These are phyloP conservation scores for Effrenium voratum DNA, from an alignment of 73 alveolate species.

Conservation along the genomic window DNA sequence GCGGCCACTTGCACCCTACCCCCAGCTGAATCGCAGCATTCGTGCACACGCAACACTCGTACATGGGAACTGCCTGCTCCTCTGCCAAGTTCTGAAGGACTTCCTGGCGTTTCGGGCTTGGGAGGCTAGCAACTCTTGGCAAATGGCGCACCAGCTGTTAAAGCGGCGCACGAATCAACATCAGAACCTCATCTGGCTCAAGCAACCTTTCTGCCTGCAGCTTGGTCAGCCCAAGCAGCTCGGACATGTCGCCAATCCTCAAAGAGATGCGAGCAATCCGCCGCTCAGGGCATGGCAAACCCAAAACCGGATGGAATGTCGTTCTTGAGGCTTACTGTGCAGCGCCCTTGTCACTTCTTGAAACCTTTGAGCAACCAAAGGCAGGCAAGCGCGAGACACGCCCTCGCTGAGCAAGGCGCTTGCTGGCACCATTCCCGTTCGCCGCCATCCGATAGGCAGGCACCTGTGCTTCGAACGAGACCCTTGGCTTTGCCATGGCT, in stretches of 20 bases:
- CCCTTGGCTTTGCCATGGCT: too few species aligned
- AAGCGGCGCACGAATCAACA: too few species aligned
- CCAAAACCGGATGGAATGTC: neutral
- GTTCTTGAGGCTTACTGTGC: neutral
- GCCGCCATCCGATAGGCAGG: conserved; percentile 70
- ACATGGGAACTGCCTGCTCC: conserved; percentile 27
- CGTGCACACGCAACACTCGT: neutral
- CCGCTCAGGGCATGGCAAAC: too few species aligned
- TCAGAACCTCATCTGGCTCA: too few species aligned
- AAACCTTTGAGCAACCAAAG: neutral
- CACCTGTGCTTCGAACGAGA: too few species aligned
- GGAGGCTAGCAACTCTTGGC: too few species aligned
- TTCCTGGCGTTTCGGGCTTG: neutral
- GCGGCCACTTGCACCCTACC: neutral
- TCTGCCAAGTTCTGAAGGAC: conserved; percentile 63
- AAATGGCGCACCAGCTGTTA: too few species aligned
- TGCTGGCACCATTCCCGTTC: conserved; percentile 91
- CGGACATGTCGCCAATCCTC: conserved; percentile 92
- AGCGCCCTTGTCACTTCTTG: neutral
- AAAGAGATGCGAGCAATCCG: neutral
- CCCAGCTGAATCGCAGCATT: neutral
- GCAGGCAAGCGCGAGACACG: neutral
- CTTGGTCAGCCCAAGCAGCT: conserved; percentile 78
- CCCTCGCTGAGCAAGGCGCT: neutral
- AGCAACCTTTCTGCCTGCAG: conserved; percentile 56